Conservation (phyloP, 2,329 filamentous ascomycete species). For the Exophiala oligosperma region DNA sequence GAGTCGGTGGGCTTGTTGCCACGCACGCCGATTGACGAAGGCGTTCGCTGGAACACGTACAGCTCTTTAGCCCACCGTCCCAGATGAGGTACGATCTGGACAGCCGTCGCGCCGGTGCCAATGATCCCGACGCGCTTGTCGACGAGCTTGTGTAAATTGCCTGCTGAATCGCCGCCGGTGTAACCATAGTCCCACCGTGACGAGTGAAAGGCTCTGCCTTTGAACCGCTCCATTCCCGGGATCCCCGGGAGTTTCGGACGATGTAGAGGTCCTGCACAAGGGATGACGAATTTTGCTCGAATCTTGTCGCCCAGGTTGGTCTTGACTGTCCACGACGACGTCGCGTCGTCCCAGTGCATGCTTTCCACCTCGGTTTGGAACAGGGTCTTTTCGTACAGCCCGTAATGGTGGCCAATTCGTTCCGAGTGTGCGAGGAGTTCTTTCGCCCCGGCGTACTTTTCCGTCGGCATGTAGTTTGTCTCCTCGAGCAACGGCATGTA, state of each 20-base stretch:
- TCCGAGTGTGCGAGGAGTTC: slow-evolving; percentile 10
- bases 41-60: slow-evolving; percentile 34
- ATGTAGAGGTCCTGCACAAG: slow-evolving; percentile 51
- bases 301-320: slow-evolving; percentile 29
- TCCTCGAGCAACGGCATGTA: slow-evolving; percentile 25
- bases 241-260: slow-evolving; percentile 42
- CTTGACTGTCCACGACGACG: slow-evolving; percentile 37
- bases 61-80: slow-evolving; percentile 45
- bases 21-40: slow-evolving; percentile 39
- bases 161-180: slow-evolving; percentile 38
- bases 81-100: slow-evolving; percentile 19
- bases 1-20: slow-evolving; percentile 17
- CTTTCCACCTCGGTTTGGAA: slow-evolving; percentile 16
- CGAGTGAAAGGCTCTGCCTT: slow-evolving; percentile 31
- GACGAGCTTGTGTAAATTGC: slow-evolving; percentile 38
- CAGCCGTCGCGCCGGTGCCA: slow-evolving; percentile 21
- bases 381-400: slow-evolving; percentile 9
- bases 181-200: slow-evolving; percentile 38
- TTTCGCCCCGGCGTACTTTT: slow-evolving; percentile 12
- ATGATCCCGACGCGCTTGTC: slow-evolving; percentile 22
- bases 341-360: slow-evolving; percentile 19
- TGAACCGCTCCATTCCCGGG: slow-evolving; percentile 28
- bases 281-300: slow-evolving; percentile 41
- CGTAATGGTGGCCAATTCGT: slow-evolving; percentile 5
- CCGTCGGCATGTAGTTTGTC: slow-evolving; percentile 14